A percentile compares a stretch with the other conserved stretches of the same genome.
phyloP scores from a whole-genome alignment of 805 yeast species.

The Grigorovia transvaalensis region DNA sequence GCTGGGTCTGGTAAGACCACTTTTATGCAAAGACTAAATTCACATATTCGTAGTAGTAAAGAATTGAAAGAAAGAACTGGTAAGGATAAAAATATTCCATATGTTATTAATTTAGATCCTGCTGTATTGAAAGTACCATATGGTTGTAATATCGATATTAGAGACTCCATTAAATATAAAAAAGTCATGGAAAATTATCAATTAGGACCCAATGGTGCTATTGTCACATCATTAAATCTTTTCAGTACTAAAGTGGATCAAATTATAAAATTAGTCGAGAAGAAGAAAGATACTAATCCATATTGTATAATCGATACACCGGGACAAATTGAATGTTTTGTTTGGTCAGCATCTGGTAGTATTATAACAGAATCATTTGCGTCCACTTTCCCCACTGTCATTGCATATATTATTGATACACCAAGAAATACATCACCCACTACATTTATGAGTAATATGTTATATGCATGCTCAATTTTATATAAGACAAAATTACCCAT shows the following conservation, averaged over 20 bases:
- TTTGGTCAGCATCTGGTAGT: slow-evolving; percentile 97
- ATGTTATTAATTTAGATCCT: slow-evolving; percentile 90
- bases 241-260: slow-evolving; percentile 95
- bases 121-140: slow-evolving; percentile 92
- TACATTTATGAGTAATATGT: slow-evolving; percentile 96
- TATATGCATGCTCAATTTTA: slow-evolving; percentile 92
- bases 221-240: slow-evolving; percentile 85
- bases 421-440: slow-evolving; percentile 92
- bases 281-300: slow-evolving; percentile 43
- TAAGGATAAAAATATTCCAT: slow-evolving; percentile 59
- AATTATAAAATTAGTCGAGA: slow-evolving; percentile 76
- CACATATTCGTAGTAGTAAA: slow-evolving; percentile 68
- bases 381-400: slow-evolving; percentile 86
- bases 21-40: slow-evolving; percentile 87
- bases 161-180: slow-evolving; percentile 91
- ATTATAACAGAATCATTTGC: slow-evolving; percentile 96
- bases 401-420: slow-evolving; percentile 93
- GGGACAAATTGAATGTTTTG: slow-evolving; percentile 96
- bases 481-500: slow-evolving; percentile 94
- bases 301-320: slow-evolving; percentile 93
- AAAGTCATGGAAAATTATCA: slow-evolving; percentile 95
- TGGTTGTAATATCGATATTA: slow-evolving; percentile 86
- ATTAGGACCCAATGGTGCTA: slow-evolving; percentile 97
- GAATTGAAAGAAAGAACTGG: slow-evolving; percentile 74
- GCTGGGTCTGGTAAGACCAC: slow-evolving; percentile 93